Base-by-base conservation (phyloP, 1,139 yeast genomes). In the Zhuliangozyma parablackwelliae region DNA sequence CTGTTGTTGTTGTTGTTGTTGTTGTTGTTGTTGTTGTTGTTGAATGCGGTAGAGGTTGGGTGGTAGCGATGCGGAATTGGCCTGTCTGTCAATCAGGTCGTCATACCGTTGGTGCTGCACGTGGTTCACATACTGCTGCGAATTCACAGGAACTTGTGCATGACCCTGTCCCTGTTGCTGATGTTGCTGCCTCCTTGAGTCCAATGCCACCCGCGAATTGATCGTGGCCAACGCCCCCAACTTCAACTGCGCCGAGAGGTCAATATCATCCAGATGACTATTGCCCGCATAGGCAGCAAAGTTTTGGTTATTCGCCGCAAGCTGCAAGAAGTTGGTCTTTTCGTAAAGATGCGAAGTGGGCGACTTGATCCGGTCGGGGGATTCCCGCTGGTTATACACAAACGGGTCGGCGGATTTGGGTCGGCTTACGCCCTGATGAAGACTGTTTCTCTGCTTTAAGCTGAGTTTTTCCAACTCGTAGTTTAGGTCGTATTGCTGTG, bases 171-270 rank as follows among this genome's bases (percentile, higher is more conserved):
- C 24, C 24, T 23, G 24, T 23, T 6, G 6, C 24, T 23, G 24
- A 4, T 16, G 16, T 40, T 56, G 57, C 50, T 72, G 75, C 49
- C 73, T 69, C 49, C 63, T 67, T 7, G 77, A 72, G 51, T 80
- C 85, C 44, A 78, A 62, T 10, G 80, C 81, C 20, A 75, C 79
- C 36, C 86, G 59, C 10, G 76, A 75, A 48, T 78, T 77, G 41
- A 80, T 79, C 5, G 86, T 80, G 13, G 81, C 75, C 43, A 80
- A 63, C 1, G 85, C 84, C 21, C 82, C 81, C 44, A 80, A 58
- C 53, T 80, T 80, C 46, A 75, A 57, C 29, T 72, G 70, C 7
- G 56, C 48, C 28, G 70, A 72, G 28, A 53, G 46, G 24, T 23
- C 24, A 23, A 44, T 75, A 20, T 57, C 61, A 35, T 57, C 61